Base-by-base conservation (phyloP, 1,284 basidiomycete species). In the Exobasidium cylindrosporum region DNA sequence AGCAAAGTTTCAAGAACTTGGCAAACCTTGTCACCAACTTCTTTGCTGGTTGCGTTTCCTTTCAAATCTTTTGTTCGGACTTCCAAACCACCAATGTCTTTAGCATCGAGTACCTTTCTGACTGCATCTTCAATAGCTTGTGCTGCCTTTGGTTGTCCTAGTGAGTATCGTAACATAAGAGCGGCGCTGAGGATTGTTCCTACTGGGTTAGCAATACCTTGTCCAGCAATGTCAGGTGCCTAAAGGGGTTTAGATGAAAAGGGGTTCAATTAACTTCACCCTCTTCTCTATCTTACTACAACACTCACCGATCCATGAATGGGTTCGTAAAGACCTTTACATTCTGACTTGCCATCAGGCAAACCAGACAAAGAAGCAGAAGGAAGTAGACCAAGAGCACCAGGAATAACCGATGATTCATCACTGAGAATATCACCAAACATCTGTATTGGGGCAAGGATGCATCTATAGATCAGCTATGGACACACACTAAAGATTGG, bases 171-270 rank as follows among this genome's bases (percentile, higher is more conserved):
- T 60, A 97, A 85, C 63, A 74, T 88, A 88, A 98, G 88, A 2
- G 94, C 94, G 3, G 90, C 91, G 60, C 92, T 96, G 61, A 98
- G 88, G 79, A 98, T 97, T 17, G 95, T 97, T 56, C 95, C 96
- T 71, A 98, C 87, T 31, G 95, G 95, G 82, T 97, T 98, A 66
- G 95, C 95, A 74, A 97, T 93, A 31, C 91, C 91, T 80, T 91
- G 84, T 1, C 92, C 93, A 5, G 94, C 92, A 70, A 97, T 97
- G 77, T 97, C 95, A 54, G 95, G 95, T 1, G 95, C 95, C 35
- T 40, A 17, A 10, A 40, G 35, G 35, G n/a, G n/a, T n/a, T n/a
- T n/a, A 40, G 35, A 40, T 40, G 35, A 40, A 17, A 7, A 40
- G 17, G 35, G 35, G 35, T n/a, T 4, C 28, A n/a, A 14, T 53